A percentile compares a stretch with the other conserved stretches of the same genome.
Conservation (phyloP, 1,284 basidiomycete species). For the Cutaneotrichosporon sp. region DNA sequence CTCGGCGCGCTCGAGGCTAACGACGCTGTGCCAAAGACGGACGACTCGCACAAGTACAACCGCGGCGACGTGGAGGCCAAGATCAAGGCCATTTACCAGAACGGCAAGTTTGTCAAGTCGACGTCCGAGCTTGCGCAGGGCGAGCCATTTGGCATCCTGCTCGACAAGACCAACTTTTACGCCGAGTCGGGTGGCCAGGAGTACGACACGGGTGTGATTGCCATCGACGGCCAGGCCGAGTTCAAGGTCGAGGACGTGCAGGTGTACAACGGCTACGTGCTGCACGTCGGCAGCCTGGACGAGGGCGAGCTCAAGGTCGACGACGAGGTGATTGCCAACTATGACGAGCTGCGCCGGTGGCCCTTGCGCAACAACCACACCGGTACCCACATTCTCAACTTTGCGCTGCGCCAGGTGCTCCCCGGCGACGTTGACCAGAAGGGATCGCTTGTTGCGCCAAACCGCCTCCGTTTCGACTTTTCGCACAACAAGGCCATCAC, state of each 20-base stretch:
- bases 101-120: slow-evolving; percentile 67
- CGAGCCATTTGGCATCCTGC: slow-evolving; percentile 73
- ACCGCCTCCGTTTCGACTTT: slow-evolving; percentile 96
- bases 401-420: slow-evolving; percentile 79
- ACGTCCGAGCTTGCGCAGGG: slow-evolving; percentile 60
- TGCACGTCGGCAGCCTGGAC: slow-evolving; percentile 85
- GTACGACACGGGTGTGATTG: slow-evolving; percentile 89
- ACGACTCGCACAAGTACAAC: slow-evolving; percentile 89
- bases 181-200: slow-evolving; percentile 97
- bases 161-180: slow-evolving; percentile 96
- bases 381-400: slow-evolving; percentile 97
- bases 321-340: slow-evolving; percentile 65
- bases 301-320: slow-evolving; percentile 64
- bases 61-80: slow-evolving; percentile 68
- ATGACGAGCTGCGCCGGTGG: slow-evolving; percentile 87
- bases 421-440: slow-evolving; percentile 98
- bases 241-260: slow-evolving; percentile 94
- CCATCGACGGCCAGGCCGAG: slow-evolving; percentile 84
- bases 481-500: slow-evolving; percentile 86
- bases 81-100: slow-evolving; percentile 81
- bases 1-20: slow-evolving; percentile 81
- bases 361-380: slow-evolving; percentile 97
- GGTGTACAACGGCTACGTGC: slow-evolving; percentile 73
- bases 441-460: slow-evolving; percentile 91
- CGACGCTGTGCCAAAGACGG: slow-evolving; percentile 77